Evolutionary conservation across 2,329 filamentous ascomycete genomes (phyloP), one percentile per base, ranked within the genome.

Genomic region (Sporothrix schenckii): DNA sequence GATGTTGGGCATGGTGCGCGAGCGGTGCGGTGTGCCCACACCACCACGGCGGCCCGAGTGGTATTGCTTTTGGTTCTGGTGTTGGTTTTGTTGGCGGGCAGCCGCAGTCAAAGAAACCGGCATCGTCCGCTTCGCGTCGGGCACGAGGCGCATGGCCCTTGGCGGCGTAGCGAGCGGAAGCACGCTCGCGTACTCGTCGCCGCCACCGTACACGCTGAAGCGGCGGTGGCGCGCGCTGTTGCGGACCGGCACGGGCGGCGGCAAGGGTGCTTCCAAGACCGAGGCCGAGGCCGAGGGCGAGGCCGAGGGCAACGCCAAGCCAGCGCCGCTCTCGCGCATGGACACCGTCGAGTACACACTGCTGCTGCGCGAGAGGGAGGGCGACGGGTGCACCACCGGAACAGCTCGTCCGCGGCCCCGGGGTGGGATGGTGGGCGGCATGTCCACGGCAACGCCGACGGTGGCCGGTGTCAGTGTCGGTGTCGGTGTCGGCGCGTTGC

Each of bases 141-240:
- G 61, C 50, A 66, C 34, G 21, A 66, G 10, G 9, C 24, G 27
- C 49, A 53, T 70, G 52, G 52, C 65, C 16, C 66, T 44, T 21
- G 44, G 63, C 16, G 54, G 47, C 14, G 39, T 49, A 3, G 41
- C 53, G 7, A 52, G 34, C 9, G 54, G 27, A 5, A 66, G 16
- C 3, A 63, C n/a, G 1, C 47, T n/a, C 2, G 72, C 70, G 24
- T 63, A 69, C 61, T 71, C 70, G 71, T 69, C 69, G n/a, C 71
- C 72, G 19, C 69, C 71, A 11, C 73, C 72, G 50, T 70, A 73
- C 1, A 74, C 69, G 34, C 72, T 73, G 66, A 74, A 74, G 0
- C 73, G 72, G 7, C 73, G 72, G 10, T 70, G 68, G 7, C 68
- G 70, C 4, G 68, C 49, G 14, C 54, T 69, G 67, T 52, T 71